A percentile compares a stretch with the other conserved stretches of the same genome.
These are phyloP conservation scores for Tricholoma matsutake DNA, from an alignment of 768 basidiomycete species.

Conservation along the genomic window DNA sequence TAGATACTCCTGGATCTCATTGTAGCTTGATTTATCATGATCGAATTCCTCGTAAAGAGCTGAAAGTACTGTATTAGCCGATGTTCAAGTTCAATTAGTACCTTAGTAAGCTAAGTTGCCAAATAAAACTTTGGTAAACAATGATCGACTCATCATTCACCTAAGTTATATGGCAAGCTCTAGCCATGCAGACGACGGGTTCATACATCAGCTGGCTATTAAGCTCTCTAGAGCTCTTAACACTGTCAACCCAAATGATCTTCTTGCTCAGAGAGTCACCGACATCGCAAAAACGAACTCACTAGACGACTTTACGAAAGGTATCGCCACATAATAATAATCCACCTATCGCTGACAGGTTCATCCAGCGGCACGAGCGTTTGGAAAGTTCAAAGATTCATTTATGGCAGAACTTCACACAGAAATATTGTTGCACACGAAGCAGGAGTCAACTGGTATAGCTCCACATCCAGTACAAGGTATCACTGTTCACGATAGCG, in stretches of 20 bases:
- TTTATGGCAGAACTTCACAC: conserved; percentile 77
- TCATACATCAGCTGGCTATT: conserved; percentile 69
- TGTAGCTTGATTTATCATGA: no score
- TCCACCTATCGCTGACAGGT: conserved; percentile 1
- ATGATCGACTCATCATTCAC: no score
- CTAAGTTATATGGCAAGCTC: conserved; percentile 7
- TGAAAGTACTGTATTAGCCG: no score
- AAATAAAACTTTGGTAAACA: no score
- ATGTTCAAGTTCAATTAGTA: no score
- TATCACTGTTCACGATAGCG: conserved; percentile 74
- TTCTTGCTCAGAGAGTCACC: conserved; percentile 74
- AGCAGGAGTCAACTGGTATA: conserved; percentile 57
- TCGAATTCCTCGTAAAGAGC: no score
- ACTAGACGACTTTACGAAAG: conserved; percentile 62
- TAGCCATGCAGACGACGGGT: conserved; percentile 33
- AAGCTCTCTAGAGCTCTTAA: conserved; percentile 82
- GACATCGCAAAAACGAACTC: conserved; percentile 75
- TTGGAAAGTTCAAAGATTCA: conserved; percentile 83
- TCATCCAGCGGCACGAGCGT: conserved; percentile 64
- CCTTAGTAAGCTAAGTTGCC: no score
- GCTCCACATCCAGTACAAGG: conserved; percentile 64
- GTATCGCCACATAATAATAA: conserved; percentile 33
- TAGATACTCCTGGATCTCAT: no score
- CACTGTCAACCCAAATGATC: conserved; percentile 76
- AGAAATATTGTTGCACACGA: conserved; percentile 71